Percentiles rank a stretch among this genome's conserved stretches.
Evolutionary conservation across 2,329 filamentous ascomycete species (phyloP).

Genomic region (Sodiomyces alkalinus): DNA sequence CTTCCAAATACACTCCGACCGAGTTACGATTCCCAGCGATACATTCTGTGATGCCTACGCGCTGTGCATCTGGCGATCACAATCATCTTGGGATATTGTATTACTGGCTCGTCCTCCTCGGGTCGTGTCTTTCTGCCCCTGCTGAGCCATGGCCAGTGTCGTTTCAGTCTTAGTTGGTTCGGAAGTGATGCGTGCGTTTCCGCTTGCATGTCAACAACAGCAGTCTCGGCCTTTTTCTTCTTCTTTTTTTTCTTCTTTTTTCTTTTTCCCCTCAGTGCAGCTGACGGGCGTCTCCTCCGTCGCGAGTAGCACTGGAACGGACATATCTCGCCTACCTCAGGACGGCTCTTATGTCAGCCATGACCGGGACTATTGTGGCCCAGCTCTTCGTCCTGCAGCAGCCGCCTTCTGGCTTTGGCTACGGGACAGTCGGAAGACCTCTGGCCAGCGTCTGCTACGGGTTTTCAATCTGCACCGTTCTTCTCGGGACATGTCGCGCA

Average conservation of each 20-base stretch:
- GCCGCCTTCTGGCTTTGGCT: conserved; percentile 32
- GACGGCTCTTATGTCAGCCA: conserved; percentile 53
- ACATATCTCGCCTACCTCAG: conserved; percentile 62
- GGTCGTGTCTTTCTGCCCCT: too few relatives aligned
- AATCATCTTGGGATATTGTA: too few relatives aligned
- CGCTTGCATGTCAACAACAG: too few relatives aligned
- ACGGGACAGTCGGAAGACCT: conserved; percentile 44
- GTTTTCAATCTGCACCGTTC: conserved; percentile 20
- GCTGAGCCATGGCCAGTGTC: too few relatives aligned
- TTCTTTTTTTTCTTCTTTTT: conserved; percentile 1
- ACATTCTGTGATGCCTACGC: too few relatives aligned
- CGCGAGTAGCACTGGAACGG: conserved; percentile 47
- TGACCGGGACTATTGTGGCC: conserved; percentile 48
- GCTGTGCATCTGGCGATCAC: too few relatives aligned
- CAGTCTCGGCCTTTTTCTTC: not conserved
- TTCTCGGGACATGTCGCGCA: conserved; percentile 15
- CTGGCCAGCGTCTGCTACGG: conserved; percentile 28
- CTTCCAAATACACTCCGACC: too few relatives aligned
- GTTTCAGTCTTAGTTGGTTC: too few relatives aligned
- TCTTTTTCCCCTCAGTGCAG: not conserved
- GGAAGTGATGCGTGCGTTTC: too few relatives aligned
- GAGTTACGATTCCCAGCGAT: too few relatives aligned
- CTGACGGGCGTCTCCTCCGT: conserved; percentile 1
- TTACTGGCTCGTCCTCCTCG: too few relatives aligned
- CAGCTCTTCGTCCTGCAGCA: conserved; percentile 47